These are phyloP conservation scores for Vaccinium vitisidaea DNA, from an alignment of 148 eudicot genomes.

Conservation along the genomic window DNA sequence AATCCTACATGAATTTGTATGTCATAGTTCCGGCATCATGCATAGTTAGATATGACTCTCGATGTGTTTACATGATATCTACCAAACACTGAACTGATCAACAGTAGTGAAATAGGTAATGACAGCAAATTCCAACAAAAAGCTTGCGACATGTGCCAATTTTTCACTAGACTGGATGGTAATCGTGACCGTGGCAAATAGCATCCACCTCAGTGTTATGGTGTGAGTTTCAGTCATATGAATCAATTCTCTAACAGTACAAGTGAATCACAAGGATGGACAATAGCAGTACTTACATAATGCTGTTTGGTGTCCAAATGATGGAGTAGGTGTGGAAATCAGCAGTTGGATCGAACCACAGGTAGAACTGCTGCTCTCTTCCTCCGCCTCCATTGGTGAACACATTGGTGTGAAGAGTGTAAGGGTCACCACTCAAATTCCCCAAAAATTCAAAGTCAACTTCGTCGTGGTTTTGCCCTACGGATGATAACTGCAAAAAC, in stretches of 20 bases:
- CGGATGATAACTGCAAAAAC: conserved; percentile 19
- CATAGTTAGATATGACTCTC: neutral
- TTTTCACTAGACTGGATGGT: neutral
- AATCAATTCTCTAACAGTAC: neutral
- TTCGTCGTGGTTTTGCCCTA: conserved; percentile 15
- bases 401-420: conserved; percentile 25
- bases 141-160: neutral
- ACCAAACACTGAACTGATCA: neutral
- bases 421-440: conserved; percentile 28
- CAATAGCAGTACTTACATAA: conserved; percentile 17
- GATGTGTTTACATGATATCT: neutral
- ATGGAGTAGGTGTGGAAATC: conserved; percentile 32
- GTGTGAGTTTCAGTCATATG: neutral
- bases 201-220: too few species aligned
- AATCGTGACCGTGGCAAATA: neutral
- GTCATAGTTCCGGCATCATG: neutral
- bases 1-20: neutral
- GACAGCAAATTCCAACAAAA: neutral
- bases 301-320: conserved; percentile 20
- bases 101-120: neutral
- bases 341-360: conserved; percentile 30
- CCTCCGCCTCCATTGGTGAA: conserved; percentile 24
- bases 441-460: conserved; percentile 29
- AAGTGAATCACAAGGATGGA: neutral
- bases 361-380: conserved; percentile 26